A percentile compares a stretch with the other conserved stretches of the same genome.
These are phyloP conservation scores for Phaeoacremonium minimum DNA, from an alignment of 2,329 filamentous ascomycete genomes.

Conservation along the genomic window DNA sequence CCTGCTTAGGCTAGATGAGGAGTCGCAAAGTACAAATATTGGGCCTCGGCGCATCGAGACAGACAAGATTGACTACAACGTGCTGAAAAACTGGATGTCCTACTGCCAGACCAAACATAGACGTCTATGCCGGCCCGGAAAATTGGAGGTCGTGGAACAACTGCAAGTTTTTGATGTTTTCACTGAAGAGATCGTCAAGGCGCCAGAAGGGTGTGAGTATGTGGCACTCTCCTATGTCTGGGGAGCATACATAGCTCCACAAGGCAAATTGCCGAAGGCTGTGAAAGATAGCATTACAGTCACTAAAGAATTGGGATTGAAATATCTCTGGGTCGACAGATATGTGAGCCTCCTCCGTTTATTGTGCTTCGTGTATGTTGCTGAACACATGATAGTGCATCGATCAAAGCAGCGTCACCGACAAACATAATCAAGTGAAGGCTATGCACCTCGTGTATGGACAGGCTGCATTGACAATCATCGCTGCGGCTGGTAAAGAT, in stretches of 20 bases:
- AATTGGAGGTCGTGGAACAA: not conserved
- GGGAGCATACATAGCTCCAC: not conserved
- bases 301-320: not conserved
- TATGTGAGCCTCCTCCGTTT: not conserved
- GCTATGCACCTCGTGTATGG: conserved; percentile 3
- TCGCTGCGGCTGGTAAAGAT: conserved; percentile 4
- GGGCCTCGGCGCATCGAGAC: not conserved
- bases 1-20: not conserved
- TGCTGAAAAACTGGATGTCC: not conserved
- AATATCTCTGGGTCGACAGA: conserved; percentile 1
- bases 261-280: not conserved
- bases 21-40: not conserved
- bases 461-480: conserved; percentile 1
- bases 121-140: not conserved
- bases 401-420: conserved; percentile 27
- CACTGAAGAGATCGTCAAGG: conserved; percentile 1
- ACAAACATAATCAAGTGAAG: conserved; percentile 1
- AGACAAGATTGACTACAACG: not conserved
- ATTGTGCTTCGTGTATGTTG: not conserved
- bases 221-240: not conserved
- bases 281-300: not conserved
- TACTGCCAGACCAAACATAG: not conserved
- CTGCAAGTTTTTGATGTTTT: not conserved
- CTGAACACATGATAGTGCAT: not conserved
- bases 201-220: not conserved